Base-by-base conservation (phyloP, 1,284 basidiomycete species). In the Malassezia slooffiae region DNA sequence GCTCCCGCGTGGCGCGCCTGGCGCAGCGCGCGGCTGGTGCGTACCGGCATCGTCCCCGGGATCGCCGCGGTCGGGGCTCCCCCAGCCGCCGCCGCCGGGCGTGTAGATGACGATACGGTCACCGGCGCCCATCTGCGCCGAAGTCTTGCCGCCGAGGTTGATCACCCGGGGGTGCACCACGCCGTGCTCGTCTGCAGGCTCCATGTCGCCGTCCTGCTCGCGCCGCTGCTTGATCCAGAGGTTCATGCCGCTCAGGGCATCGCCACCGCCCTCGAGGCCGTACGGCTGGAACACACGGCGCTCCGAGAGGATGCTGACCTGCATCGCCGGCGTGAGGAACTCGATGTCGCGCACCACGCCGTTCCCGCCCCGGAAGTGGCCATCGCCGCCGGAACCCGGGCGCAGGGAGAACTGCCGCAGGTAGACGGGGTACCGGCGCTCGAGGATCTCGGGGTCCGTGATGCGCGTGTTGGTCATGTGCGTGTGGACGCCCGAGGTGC, bases 61-160 rank as follows among this genome's bases (percentile, higher is more conserved):
- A 2, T 32, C 27, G 13, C 26, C 5, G 12, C 24, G 12, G 8
- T 10, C 20, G 7, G 52, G 41, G n/a, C 44, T 34, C 1, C 89
- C 88, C 85, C 85, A 95, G 1, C 81, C 90, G 3, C 90, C 90
- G 5, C 85, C 90, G 1, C 90, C 90, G 1, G 89, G 90, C 3
- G 89, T 95, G 70, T 88, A 80, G 45, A 93, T 81, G 43, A 83
- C 57, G 45, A 91, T 72, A 32, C 76, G 73, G 70, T 93, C 88
- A 2, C 84, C 82, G 57, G 81, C 82, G 36, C 82, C 84, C 80
- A 89, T 87, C 71, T 78, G 79, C 33, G 89, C 78, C 1, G 84
- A 86, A 33, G 82, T 83, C 70, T 95, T 95, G 7, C 89, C 87
- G 15, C 89, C 88, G 30, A 95, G 79, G 63, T 90, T 93, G 62